phyloP scores from a whole-genome alignment of 2,329 filamentous ascomycete species.

The Biscogniauxia marginata region DNA sequence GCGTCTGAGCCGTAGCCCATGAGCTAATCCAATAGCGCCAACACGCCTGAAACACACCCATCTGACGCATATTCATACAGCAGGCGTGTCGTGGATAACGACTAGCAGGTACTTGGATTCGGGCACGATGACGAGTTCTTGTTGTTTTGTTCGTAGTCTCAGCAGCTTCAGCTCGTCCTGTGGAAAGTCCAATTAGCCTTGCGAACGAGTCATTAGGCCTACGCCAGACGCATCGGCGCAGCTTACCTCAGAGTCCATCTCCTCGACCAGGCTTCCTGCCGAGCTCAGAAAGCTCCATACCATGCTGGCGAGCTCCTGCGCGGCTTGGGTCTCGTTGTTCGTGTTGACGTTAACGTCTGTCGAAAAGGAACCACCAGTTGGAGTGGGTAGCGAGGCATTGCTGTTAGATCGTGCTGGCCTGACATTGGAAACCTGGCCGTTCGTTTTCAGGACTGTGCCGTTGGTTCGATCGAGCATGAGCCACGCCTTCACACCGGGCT shows the following conservation, averaged over 20 bases:
- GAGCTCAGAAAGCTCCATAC: slow-evolving; percentile 74
- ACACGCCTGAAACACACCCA: neutral
- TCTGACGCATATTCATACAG: slow-evolving; percentile 46
- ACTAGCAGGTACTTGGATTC: slow-evolving; percentile 77
- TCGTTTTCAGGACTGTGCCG: slow-evolving; percentile 73
- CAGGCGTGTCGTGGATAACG: slow-evolving; percentile 78
- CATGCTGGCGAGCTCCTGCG: slow-evolving; percentile 72
- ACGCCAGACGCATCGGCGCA: neutral
- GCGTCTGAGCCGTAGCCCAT: neutral
- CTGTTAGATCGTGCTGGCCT: slow-evolving; percentile 39
- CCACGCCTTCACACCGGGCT: slow-evolving; percentile 75
- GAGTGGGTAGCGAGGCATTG: slow-evolving; percentile 24
- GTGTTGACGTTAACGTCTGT: slow-evolving; percentile 41
- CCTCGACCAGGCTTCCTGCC: slow-evolving; percentile 68
- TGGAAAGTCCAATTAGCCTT: neutral
- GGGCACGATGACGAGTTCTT: slow-evolving; percentile 80
- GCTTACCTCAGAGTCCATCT: slow-evolving; percentile 67
- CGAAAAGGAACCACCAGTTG: slow-evolving; percentile 41
- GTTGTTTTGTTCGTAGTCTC: slow-evolving; percentile 76
- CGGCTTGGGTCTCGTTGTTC: slow-evolving; percentile 53
- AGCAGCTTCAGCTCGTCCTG: slow-evolving; percentile 76
- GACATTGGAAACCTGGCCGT: slow-evolving; percentile 64
- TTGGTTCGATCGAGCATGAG: slow-evolving; percentile 71
- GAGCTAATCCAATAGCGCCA: slow-evolving; percentile 4
- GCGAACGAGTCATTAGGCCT: slow-evolving; percentile 4